Evolutionary conservation across 179 eudicot species (phyloP).

Genomic region (Spinacia oleracea): DNA sequence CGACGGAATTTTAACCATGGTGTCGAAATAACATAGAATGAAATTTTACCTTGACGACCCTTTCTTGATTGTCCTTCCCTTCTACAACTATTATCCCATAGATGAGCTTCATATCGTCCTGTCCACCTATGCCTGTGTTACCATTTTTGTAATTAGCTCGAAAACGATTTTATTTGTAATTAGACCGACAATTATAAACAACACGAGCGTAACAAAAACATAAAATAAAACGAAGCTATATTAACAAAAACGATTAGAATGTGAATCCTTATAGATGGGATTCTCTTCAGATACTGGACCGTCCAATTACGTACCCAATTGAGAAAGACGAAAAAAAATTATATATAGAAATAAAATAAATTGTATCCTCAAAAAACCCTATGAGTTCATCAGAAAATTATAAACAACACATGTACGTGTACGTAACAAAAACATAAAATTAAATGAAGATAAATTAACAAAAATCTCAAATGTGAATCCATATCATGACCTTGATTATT

Average conservation of each 20-base stretch:
- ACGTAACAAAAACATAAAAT: too few relatives aligned
- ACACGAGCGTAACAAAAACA: neutral
- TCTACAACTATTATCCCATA: conserved; percentile 97
- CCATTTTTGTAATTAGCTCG: neutral
- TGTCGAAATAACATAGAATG: neutral
- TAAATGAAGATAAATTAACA: too few relatives aligned
- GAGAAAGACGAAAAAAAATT: too few relatives aligned
- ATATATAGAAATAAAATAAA: too few relatives aligned
- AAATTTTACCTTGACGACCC: conserved; percentile 85
- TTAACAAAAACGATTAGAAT: neutral
- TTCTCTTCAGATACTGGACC: neutral
- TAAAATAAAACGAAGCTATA: neutral
- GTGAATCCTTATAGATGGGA: neutral
- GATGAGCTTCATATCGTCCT: conserved; percentile 91
- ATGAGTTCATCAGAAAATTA: too few relatives aligned
- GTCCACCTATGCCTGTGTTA: conserved; percentile 88
- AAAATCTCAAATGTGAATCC: too few relatives aligned
- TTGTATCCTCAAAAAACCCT: too few relatives aligned
- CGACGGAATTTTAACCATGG: too few relatives aligned
- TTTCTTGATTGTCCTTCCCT: conserved; percentile 98
- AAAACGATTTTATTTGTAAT: too few relatives aligned
- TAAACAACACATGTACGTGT: too few relatives aligned
- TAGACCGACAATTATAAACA: neutral
- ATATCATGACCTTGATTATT: too few relatives aligned
- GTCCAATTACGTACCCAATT: too few relatives aligned